Conservation (phyloP, 2,329 filamentous ascomycete species). For the Didymella lethalis region DNA sequence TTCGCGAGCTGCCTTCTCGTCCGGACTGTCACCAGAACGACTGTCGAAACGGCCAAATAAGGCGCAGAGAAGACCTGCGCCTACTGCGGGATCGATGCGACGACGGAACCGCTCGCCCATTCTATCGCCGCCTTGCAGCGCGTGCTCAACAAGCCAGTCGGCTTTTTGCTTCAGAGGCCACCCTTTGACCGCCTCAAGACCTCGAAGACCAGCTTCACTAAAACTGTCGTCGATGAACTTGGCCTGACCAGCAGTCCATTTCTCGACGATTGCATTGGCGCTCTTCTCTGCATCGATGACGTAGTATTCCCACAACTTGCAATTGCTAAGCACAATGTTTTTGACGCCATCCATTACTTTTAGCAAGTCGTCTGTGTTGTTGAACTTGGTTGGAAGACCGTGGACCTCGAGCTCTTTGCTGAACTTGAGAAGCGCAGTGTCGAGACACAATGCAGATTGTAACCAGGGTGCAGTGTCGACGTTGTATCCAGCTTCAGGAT, state of each 20-base stretch:
- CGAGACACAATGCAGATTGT: conserved; percentile 74
- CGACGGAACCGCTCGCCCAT: conserved; percentile 83
- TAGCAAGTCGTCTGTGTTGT: conserved; percentile 74
- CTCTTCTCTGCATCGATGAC: conserved; percentile 79
- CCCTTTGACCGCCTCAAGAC: conserved; percentile 61
- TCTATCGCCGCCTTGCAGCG: conserved; percentile 73
- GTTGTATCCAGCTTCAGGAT: conserved; percentile 96
- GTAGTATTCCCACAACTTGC: conserved; percentile 94
- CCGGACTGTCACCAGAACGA: conserved; percentile 58
- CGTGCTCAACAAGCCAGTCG: conserved; percentile 72
- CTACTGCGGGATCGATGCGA: conserved; percentile 71
- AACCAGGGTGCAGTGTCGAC: conserved; percentile 83
- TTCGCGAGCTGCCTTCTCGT: conserved; percentile 61
- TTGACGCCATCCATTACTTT: conserved; percentile 86
- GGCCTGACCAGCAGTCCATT: conserved; percentile 72
- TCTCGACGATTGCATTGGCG: conserved; percentile 70
- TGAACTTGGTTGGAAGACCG: conserved; percentile 78
- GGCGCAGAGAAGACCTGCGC: conserved; percentile 72
- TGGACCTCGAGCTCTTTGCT: conserved; percentile 68
- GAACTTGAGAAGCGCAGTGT: conserved; percentile 74
- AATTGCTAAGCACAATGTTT: conserved; percentile 75
- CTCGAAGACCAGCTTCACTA: conserved; percentile 57
- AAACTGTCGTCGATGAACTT: conserved; percentile 63
- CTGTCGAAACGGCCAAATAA: conserved; percentile 74
- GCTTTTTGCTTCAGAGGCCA: conserved; percentile 68